Percentiles rank a stretch among this genome's conserved stretches.
These are phyloP conservation scores for Mesembryanthemum crystallinum DNA, from an alignment of 148 eudicot genomes.

Conservation along the genomic window DNA sequence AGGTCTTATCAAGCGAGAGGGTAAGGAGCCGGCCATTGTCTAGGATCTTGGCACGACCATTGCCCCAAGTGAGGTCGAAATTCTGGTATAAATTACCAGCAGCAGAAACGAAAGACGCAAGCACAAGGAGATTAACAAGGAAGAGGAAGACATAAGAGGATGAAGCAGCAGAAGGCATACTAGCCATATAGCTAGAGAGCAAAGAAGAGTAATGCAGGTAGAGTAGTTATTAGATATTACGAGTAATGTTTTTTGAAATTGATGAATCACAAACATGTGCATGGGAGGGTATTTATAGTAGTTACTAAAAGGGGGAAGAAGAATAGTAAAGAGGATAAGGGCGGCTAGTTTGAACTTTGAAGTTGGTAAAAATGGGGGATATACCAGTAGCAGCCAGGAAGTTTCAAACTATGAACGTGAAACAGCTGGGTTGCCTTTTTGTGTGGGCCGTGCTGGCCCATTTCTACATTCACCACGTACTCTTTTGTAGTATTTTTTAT, in stretches of 20 bases:
- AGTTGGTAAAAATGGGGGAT: conserved; percentile 10
- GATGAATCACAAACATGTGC: not conserved
- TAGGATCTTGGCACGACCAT: conserved; percentile 31
- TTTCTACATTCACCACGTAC: too few species aligned
- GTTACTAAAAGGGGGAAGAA: too few species aligned
- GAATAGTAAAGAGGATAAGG: conserved; percentile 13
- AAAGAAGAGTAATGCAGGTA: not conserved
- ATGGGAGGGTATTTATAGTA: conserved; percentile 24
- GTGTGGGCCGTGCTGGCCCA: too few species aligned
- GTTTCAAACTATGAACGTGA: not conserved
- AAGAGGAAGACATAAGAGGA: not conserved
- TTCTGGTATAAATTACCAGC: conserved; percentile 23
- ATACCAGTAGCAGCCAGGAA: not conserved
- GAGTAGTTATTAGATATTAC: not conserved
- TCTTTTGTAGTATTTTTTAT: too few species aligned
- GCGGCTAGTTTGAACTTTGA: conserved; percentile 27
- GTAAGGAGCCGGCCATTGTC: conserved; percentile 33
- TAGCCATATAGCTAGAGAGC: too few species aligned
- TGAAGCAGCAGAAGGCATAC: not conserved
- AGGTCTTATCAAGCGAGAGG: conserved; percentile 26
- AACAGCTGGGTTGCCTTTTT: conserved; percentile 27
- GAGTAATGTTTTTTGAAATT: not conserved
- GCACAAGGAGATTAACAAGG: conserved; percentile 10
- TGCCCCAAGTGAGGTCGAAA: conserved; percentile 35
- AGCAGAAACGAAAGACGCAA: conserved; percentile 18